phyloP scores from a whole-genome alignment of 371 early-diverging fungal species.

The Mortierella sp. region DNA sequence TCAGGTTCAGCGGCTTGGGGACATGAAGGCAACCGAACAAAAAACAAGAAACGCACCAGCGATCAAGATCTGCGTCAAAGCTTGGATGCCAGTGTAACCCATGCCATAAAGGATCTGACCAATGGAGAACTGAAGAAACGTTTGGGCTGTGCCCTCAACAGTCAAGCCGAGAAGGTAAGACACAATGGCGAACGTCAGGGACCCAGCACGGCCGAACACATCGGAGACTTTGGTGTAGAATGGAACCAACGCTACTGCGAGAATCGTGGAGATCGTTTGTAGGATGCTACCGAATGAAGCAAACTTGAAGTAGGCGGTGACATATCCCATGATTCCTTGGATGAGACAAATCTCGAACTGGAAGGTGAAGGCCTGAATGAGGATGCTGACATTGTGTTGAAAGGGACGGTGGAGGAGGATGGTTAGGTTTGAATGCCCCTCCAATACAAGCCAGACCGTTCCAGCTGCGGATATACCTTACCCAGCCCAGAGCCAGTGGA shows the following conservation, averaged over 20 bases:
- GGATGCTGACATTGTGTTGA: constrained; percentile 12
- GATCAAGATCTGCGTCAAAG: constrained; percentile 58
- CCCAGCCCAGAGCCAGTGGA: too few species aligned
- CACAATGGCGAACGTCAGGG: constrained; percentile 54
- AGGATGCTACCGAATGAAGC: constrained; percentile 45
- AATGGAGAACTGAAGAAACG: constrained; percentile 51
- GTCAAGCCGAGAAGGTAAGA: constrained; percentile 56
- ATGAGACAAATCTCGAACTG: constrained; percentile 44
- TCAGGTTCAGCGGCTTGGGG: neutral
- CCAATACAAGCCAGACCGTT: too few species aligned
- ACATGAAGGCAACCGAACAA: neutral
- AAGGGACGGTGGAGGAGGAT: too few species aligned
- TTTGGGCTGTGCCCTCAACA: constrained; percentile 52
- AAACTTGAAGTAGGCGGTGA: constrained; percentile 35
- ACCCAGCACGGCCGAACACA: constrained; percentile 55
- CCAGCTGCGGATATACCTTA: too few species aligned
- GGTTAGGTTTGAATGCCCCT: too few species aligned
- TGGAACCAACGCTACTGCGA: constrained; percentile 58
- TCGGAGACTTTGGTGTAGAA: constrained; percentile 62
- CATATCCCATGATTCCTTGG: constrained; percentile 24
- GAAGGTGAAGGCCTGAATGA: constrained; percentile 40
- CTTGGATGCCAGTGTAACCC: constrained; percentile 55
- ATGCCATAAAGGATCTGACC: constrained; percentile 58
- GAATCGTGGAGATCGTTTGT: constrained; percentile 53
- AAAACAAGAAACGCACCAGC: constrained; percentile 39